Evolutionary conservation across 257 asterid species (phyloP), one percentile per base, ranked within the genome.

Genomic region (Anisodus acutangulus): DNA sequence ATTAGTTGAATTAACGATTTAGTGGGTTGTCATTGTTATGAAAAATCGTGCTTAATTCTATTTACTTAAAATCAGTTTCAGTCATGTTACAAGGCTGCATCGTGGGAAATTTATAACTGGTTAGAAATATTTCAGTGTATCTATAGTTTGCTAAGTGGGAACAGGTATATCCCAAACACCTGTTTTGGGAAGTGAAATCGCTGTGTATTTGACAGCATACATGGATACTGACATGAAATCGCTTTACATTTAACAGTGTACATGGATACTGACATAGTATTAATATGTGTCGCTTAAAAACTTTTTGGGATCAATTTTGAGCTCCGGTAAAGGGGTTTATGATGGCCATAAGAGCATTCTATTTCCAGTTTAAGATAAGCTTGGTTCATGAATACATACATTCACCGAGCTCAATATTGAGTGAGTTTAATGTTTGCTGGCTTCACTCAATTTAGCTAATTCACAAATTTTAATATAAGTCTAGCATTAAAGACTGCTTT

Each of bases 371-470:
- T 76, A 49, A 51, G 63, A 76, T 76, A 51, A 51, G 63, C 63
- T 76, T 51, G 63, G 81, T 76, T 43, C 47, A 13, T 13, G 62
- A 49, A 37, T 74, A 19, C 7, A 49, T 74, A 49, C 81, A 22
- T 74, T 74, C 43, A 3, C 41, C 13, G 11, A 26, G 81, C 43
- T 76, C 47, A 51, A 49, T 76, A 31, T 51, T 26, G 63, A 22
- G 22, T 76, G 63, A 76, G 81, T 72, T 55, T 47, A 72, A 7
- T 47, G 59, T 72, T 70, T 72, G n/a, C 57, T 72, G 59, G 31
- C 41, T 72, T 49, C 55, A 74, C 19, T 74, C n/a, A 74, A 19
- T 15, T 19, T 72, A 10, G 80, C 80, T 12, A 45, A 22, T 49
- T 49, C 80, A n/a, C 37, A 19, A 5, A 41, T 76, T 31, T 3